Evolutionary conservation across 2,329 filamentous ascomycete genomes (phyloP), one percentile per base, ranked within the genome.

Genomic region (Zarea fungicola): DNA sequence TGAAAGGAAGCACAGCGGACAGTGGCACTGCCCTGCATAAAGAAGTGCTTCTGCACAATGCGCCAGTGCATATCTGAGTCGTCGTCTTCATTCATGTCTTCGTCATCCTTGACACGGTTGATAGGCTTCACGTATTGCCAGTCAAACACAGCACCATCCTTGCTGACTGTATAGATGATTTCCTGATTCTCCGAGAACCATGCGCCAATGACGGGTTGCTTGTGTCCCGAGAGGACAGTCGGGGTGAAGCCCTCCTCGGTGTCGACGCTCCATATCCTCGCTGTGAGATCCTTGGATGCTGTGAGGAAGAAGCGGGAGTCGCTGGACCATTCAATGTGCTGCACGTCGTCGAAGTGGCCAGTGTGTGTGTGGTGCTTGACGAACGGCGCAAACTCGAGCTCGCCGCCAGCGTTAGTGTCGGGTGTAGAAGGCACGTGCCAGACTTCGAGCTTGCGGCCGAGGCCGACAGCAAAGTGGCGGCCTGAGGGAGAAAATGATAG

Each of bases 121-220:
- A 68, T 80, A 70, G 62, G 80, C 72, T 61, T 82, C 63, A 82
- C 78, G 66, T 93, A 99, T 62, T 88, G 84, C 93, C 93, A 99
- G 55, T 87, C 81, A 61, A 97, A 97, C 1, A 97, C 78, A 3
- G 93, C 91, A n/a, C 93, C 95, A 65, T 99, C 95, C 65, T 95
- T 95, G 69, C 92, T 96, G 55, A 96, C 83, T 0, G 93, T 97
- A 65, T 93, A 99, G 47, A 99, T 95, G 42, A 82, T 89, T 69
- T 99, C 95, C 64, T 99, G 93, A 58, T 95, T 84, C 53, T 86
- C 84, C 1, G 91, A 95, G 64, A 99, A 99, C 83, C 90, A 99
- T n/a, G 91, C 91, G n/a, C 86, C 89, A 48, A 95, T 78, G 3
- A 99, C 87, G 14, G 81, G 85, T 66, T 96, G 90, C 64, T 90